These are phyloP conservation scores for Arabidopsis suecica DNA, from an alignment of 345 rosid species.

Conservation along the genomic window DNA sequence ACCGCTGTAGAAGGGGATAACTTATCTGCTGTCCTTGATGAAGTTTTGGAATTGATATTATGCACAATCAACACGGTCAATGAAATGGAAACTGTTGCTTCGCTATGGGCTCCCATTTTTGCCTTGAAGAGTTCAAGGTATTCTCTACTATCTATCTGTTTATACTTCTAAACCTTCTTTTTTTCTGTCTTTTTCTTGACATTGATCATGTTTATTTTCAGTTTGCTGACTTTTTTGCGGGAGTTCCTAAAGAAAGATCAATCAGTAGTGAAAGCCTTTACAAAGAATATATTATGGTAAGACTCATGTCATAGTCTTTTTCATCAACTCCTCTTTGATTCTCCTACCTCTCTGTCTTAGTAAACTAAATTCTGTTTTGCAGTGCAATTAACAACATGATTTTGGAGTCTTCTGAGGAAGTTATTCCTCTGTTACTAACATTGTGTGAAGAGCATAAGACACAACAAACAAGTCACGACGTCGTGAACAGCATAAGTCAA, in stretches of 20 bases:
- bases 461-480: constrained; percentile 49
- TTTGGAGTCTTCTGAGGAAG: constrained; percentile 62
- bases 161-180: constrained; percentile 11
- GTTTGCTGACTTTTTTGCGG: constrained; percentile 66
- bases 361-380: constrained; percentile 46
- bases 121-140: constrained; percentile 67
- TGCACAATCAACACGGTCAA: constrained; percentile 59
- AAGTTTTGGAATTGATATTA: constrained; percentile 68
- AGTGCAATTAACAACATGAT: constrained; percentile 74
- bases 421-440: constrained; percentile 57
- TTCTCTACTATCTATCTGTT: constrained; percentile 7
- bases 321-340: constrained; percentile 19
- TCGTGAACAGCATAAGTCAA: constrained; percentile 46
- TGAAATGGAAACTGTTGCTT: constrained; percentile 51
- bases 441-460: constrained; percentile 52
- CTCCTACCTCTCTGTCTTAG: constrained; percentile 24
- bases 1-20: constrained; percentile 46
- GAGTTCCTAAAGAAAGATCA: constrained; percentile 65
- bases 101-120: constrained; percentile 79
- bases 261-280: constrained; percentile 53
- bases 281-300: constrained; percentile 68
- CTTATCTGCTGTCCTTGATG: constrained; percentile 57
- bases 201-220: constrained; percentile 48
- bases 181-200: constrained; percentile 31
- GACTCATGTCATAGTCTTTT: constrained; percentile 15